Evolutionary conservation across 2,329 filamentous ascomycete genomes (phyloP), one percentile per base, ranked within the genome.

Genomic region (Fusarium sp.): DNA sequence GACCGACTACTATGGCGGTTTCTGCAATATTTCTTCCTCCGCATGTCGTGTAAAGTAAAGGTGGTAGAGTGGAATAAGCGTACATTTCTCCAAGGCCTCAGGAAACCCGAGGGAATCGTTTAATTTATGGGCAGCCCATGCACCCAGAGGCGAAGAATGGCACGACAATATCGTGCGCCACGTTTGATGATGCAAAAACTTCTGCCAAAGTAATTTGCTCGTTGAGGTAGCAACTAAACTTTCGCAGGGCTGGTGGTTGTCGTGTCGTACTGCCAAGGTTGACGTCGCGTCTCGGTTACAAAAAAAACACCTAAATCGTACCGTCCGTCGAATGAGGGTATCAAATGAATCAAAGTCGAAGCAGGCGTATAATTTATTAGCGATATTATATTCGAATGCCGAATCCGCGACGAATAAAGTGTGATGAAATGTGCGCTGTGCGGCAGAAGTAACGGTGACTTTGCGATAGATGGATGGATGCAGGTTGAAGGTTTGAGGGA

Each of bases 81-180:
- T 72, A 73, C 71, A 73, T 73, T 67, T 65, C 67, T 63, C 39
- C 49, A 61, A 67, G 58, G 67, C 58, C 37, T 46, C 31, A 46
- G 59, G 46, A 58, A 58, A 59, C 63, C 66, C 50, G 47, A 70
- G 56, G 39, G 54, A 58, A 56, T 58, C 52, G 61, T 63, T 40
- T 29, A 25, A 45, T 39, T 50, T 51, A 60, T 47, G n/a, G 27
- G 55, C 50, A 61, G 60, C 61, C 69, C 71, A 73, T 73, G 49
- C 56, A 73, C 63, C n/a, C 40, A 59, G 42, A 43, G 48, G n/a
- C 53, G 48, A 46, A 35, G 11, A n/a, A 25, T 23, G 33, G 27
- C 29, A 48, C 42, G 35, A 42, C 27, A 27, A 49, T 61, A 35
- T 20, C 13, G 14, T 18, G 20, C 23, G 40, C n/a, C 23, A 63